These are phyloP conservation scores for Blastobotrys aristatus DNA, from an alignment of 1,139 yeast genomes.

Conservation along the genomic window DNA sequence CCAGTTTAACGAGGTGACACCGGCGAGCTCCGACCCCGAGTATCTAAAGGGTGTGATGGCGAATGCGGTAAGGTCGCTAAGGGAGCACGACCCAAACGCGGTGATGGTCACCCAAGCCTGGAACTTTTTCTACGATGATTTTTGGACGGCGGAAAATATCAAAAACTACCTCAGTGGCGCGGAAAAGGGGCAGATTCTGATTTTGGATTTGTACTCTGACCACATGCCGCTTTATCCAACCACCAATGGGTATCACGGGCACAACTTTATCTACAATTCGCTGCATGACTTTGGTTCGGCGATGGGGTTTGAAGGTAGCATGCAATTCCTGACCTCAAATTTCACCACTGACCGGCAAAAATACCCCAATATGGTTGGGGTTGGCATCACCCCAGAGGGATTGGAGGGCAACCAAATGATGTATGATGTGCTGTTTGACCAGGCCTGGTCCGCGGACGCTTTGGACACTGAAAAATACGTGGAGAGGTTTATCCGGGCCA, in stretches of 20 bases:
- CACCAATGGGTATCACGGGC: conserved; percentile 19
- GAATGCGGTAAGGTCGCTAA: conserved; percentile 16
- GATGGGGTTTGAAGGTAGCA: conserved; percentile 20
- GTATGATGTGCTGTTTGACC: conserved; percentile 19
- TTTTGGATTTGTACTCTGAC: conserved; percentile 20
- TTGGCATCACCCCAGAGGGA: conserved; percentile 21
- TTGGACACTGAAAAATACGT: conserved; percentile 14
- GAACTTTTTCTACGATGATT: conserved; percentile 18
- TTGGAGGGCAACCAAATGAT: conserved; percentile 21
- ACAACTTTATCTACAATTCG: conserved; percentile 21
- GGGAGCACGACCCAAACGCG: conserved; percentile 16
- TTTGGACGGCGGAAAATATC: conserved; percentile 17
- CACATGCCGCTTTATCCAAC: conserved; percentile 18
- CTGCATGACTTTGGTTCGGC: conserved; percentile 22
- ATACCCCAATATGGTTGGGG: conserved; percentile 16
- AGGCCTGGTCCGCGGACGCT: conserved; percentile 19
- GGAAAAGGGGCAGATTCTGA: conserved; percentile 17
- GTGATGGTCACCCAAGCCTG: conserved; percentile 23
- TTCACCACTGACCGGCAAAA: conserved; percentile 16
- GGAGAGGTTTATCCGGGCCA: conserved; percentile 11
- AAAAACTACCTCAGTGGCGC: conserved; percentile 21
- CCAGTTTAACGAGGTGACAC: conserved; percentile 20
- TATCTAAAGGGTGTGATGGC: conserved; percentile 17
- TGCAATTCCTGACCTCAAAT: conserved; percentile 17
- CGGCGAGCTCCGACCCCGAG: conserved; percentile 15